These are phyloP conservation scores for Madurella mycetomatis DNA, from an alignment of 2,329 filamentous ascomycete species.

Conservation along the genomic window DNA sequence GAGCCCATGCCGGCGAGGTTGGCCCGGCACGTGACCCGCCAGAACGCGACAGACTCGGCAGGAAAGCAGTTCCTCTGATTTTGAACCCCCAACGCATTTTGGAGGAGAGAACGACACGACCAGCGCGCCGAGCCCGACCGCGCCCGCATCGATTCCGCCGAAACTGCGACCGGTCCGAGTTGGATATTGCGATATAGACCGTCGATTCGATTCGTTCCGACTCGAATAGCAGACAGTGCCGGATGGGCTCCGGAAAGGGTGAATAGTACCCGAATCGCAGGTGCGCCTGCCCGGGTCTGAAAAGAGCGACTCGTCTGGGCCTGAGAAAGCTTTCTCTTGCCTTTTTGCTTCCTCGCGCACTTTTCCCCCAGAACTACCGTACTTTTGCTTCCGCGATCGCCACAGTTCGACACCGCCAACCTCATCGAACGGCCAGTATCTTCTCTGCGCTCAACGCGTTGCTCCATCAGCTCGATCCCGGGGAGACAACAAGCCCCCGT, in stretches of 20 bases:
- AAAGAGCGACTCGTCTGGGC: not conserved
- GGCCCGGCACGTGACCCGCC: constrained; percentile 14
- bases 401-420: not conserved
- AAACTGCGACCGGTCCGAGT: not conserved
- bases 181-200: not conserved
- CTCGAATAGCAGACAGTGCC: constrained; percentile 1
- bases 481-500: constrained; percentile 3
- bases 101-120: constrained; percentile 1
- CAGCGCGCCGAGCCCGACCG: constrained; percentile 1
- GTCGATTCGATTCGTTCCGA: constrained; percentile 1
- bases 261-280: constrained; percentile 34
- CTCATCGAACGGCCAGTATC: not conserved
- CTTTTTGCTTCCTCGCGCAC: not conserved
- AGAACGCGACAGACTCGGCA: constrained; percentile 20
- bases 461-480: not conserved
- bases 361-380: not conserved
- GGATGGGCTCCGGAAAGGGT: constrained; percentile 25
- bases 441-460: not conserved
- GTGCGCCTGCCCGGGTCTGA: constrained; percentile 18
- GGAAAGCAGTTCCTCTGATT: constrained; percentile 13
- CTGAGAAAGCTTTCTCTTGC: not conserved
- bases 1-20: too few relatives aligned
- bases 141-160: constrained; percentile 9
- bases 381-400: not conserved
- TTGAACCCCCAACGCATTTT: constrained; percentile 14